Evolutionary conservation across 2,329 filamentous ascomycete genomes (phyloP), one percentile per base, ranked within the genome.

Genomic region (Thermothelomyces thermophilus): DNA sequence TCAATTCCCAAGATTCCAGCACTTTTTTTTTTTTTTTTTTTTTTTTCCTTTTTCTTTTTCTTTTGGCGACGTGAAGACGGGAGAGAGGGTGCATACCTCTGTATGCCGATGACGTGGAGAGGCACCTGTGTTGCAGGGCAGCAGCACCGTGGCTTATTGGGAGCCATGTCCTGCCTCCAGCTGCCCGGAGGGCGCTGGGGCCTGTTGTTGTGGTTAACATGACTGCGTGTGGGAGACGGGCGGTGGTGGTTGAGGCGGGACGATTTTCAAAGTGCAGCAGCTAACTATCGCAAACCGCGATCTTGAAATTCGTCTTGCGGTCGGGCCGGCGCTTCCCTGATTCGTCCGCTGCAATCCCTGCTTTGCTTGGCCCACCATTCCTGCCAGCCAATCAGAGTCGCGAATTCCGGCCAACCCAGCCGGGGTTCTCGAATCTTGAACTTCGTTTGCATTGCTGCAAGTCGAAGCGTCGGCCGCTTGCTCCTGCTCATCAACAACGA

Each of bases 141-240:
- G 28, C 33, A 8, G 51, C 37, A 35, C 47, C 31, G 35, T 50
- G 45, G 31, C 41, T 46, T 20, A 59, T 50, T 9, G 59, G 42
- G 34, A 50, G 55, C 33, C 57, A 51, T 42, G 53, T 35, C 52
- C 48, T 56, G 26, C 50, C 51, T 34, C 60, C 51, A 28, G 49
- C 41, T 7, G 36, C 61, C 58, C 56, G 51, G 14, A 62, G 53
- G 57, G 54, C 57, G 45, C 44, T 51, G 41, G 49, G 44, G 48
- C 54, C 50, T 33, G 50, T 46, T 30, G 48, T 49, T 53, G 51
- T 52, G 44, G 46, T 52, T 28, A 61, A 55, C 60, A 63, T 64
- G 50, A 46, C 46, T 28, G 20, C 20, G 34, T 39, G 48, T 19
- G 35, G 30, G 14, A 11, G 22, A 22, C 17, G 10, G 13, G 2